Conservation (phyloP, 805 yeast species). For the Kodamaea fukazawae region DNA sequence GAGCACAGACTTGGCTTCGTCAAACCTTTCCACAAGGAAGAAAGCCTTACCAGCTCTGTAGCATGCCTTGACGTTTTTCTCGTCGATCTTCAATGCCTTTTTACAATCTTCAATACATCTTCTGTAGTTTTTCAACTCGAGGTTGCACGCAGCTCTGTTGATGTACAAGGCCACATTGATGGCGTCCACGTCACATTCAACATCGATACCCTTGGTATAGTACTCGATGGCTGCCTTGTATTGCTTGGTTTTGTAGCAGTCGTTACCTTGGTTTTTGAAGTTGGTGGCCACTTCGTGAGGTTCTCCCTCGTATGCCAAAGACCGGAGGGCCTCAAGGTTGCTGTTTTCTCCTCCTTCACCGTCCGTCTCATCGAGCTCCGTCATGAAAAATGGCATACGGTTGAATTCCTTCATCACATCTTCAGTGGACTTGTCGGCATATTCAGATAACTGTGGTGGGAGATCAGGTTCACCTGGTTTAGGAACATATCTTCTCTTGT, state of each 20-base stretch:
- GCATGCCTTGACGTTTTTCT: conserved; percentile 76
- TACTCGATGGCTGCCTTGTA: conserved; percentile 73
- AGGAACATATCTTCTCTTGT: conserved; percentile 37
- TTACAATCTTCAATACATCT: conserved; percentile 84
- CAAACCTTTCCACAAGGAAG: conserved; percentile 58
- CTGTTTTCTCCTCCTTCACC: conserved; percentile 73
- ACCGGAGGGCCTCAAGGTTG: conserved; percentile 82
- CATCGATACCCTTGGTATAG: conserved; percentile 77
- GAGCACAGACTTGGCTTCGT: conserved; percentile 68
- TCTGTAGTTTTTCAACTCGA: conserved; percentile 82
- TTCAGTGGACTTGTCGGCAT: conserved; percentile 62
- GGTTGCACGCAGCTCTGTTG: conserved; percentile 89
- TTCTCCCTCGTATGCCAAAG: conserved; percentile 92
- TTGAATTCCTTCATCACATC: conserved; percentile 77
- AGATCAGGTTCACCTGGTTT: conserved; percentile 64
- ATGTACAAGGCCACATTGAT: conserved; percentile 63
- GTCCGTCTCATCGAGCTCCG: conserved; percentile 71
- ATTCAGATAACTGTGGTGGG: conserved; percentile 78
- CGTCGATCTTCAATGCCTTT: conserved; percentile 61
- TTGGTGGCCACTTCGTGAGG: conserved; percentile 88
- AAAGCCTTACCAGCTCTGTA: conserved; percentile 84
- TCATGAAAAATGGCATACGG: conserved; percentile 92
- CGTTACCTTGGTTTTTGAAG: conserved; percentile 93
- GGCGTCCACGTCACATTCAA: conserved; percentile 54
- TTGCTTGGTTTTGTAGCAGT: conserved; percentile 66